A percentile compares a stretch with the other conserved stretches of the same genome.
phyloP scores from a whole-genome alignment of 1,284 basidiomycete species.

The Porodaedalea pini region DNA sequence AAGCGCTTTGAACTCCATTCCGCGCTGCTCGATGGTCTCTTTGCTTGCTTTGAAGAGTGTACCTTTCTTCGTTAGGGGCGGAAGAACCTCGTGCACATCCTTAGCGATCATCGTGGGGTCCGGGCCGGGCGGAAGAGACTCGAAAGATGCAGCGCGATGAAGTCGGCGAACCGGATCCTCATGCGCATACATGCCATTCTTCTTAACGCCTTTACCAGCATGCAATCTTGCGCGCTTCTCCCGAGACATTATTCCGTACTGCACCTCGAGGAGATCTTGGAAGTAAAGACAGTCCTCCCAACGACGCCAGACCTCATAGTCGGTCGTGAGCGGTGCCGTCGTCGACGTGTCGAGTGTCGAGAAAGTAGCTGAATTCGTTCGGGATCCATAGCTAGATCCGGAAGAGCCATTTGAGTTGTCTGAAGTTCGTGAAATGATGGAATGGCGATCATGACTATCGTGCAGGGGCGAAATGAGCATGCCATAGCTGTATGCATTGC shows the following conservation, averaged over 20 bases:
- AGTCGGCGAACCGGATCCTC: conserved; percentile 35
- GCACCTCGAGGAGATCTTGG: conserved; percentile 61
- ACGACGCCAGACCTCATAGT: conserved; percentile 69
- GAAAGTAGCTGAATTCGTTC: neutral
- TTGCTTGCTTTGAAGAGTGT: conserved; percentile 67
- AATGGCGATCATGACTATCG: conserved; percentile 33
- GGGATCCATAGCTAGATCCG: conserved; percentile 28
- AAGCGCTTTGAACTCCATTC: conserved; percentile 53
- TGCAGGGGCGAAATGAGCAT: conserved; percentile 53
- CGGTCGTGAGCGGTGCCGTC: conserved; percentile 26
- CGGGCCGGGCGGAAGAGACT: conserved; percentile 80
- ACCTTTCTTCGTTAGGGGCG: conserved; percentile 64
- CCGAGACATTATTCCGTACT: conserved; percentile 59
- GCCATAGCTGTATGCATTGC: conserved; percentile 53
- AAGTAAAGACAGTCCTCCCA: conserved; percentile 80
- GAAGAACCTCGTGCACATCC: conserved; percentile 62
- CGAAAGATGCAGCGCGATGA: conserved; percentile 67
- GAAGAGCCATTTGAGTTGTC: conserved; percentile 26
- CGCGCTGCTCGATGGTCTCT: conserved; percentile 60
- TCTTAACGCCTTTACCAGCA: conserved; percentile 71
- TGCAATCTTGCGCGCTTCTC: conserved; percentile 59
- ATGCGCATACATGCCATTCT: conserved; percentile 65
- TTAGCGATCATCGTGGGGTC: conserved; percentile 64
- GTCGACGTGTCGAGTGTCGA: conserved; percentile 17
- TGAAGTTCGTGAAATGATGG: conserved; percentile 32